Evolutionary conservation across 441 rosid species (phyloP), one percentile per base, ranked within the genome.

Genomic region (Euphorbia celastroides): DNA sequence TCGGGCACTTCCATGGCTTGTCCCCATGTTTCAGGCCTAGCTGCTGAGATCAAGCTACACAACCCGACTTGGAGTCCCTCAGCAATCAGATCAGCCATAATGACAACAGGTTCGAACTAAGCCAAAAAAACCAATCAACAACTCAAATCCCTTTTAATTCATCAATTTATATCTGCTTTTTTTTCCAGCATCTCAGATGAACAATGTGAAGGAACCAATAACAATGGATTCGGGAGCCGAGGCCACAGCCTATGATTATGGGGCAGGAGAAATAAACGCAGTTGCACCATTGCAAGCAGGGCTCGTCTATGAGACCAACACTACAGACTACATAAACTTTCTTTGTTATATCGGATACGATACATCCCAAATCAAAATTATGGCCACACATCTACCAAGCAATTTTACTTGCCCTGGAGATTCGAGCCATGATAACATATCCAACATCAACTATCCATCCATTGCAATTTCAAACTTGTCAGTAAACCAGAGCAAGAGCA

Each of bases 1-100:
- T 92, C 96, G 2, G 98, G 96, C 73, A 88, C 95, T 71, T 89
- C 98, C 70, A 89, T 89, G 96, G 73, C 98, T 10, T 82, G 92
- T 73, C 96, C 96, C 5, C 94, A 89, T 5, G 89, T 86, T 42
- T 75, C 94, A 7, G 96, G 84, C 46, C 69, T 88, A 50, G 89
- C 83, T 28, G 87, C 88, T 0, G 65, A 71, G 1, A 74, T 89
- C 26, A 89, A 88, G 79, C 72, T 86, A 46, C 86, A 38, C 25
- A 76, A 87, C 70, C 93, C 89, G 7, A 72, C 80, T 1, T 88
- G 88, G 87, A 62, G 79, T 55, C 85, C 96, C 17, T 81, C 94
- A 0, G 88, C 86, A 1, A 71, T 87, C 71, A 84, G 60, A 81
- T 91, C 96, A 5, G 90, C 88, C 72, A 83, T 88, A 66, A 80